Base-by-base conservation (phyloP, 257 asterid species). In the Craterostigma plantagineum region DNA sequence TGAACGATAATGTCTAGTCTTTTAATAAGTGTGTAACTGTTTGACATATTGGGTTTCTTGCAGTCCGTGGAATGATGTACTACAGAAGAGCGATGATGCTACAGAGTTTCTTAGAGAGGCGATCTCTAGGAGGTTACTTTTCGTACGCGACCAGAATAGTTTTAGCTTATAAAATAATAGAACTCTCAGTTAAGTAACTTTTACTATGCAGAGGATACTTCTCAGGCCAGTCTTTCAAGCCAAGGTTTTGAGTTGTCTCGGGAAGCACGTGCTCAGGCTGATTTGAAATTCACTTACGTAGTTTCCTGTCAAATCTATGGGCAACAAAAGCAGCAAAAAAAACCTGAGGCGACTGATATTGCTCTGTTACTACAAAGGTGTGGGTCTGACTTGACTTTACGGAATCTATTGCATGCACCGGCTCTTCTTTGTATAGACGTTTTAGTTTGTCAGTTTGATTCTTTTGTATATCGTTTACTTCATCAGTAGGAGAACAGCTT, bases 21-120 rank as follows among this genome's bases (percentile, higher is more conserved):
- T 23, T 23, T 6, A n/a, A n/a, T 6, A 23, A n/a, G n/a, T n/a
- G 30, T 23, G 27, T 27, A 12, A 4, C 9, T 8, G 18, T 50
- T 38, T 51, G 16, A 63, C 33, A 17, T 36, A 44, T 53, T 58
- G 18, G 55, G 36, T 61, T 56, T 55, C 35, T 37, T 59, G 68
- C 75, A 87, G 98, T 87, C 52, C 87, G 98, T 35, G 98, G 98
- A 30, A 82, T 87, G 98, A 87, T 87, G 98, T 87, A 87, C 65
- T 87, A 87, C 53, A 79, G 98, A 72, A 76, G 92, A 69, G 98
- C 98, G 7, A 59, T 87, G 57, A 82, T 87, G 93, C 78, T 87
- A 54, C 98, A 87, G 69, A 79, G 95, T 68, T 64, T 50, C 71
- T 62, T 87, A 63, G 98, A 87, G 71, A 70, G 67, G 54, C 79